phyloP scores from a whole-genome alignment of 192 early-diverging fungal species.

The Coemansia sp. region DNA sequence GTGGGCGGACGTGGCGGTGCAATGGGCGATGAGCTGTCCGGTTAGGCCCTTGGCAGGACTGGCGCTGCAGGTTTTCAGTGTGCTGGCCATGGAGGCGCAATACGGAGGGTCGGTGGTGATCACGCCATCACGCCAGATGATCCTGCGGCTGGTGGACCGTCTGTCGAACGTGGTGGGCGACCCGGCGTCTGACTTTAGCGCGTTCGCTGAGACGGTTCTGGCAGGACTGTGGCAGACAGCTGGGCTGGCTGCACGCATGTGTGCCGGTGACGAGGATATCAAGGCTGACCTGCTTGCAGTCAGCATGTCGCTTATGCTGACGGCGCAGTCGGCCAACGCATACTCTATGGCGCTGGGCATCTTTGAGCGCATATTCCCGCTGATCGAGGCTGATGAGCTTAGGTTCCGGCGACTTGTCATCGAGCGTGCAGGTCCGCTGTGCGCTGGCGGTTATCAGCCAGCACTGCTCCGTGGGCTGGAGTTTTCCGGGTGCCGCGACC shows the following conservation, averaged over 20 bases:
- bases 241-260: slow-evolving; percentile 30
- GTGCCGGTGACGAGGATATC: slow-evolving; percentile 23
- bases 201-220: slow-evolving; percentile 41
- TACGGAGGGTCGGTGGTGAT: slow-evolving; percentile 31
- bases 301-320: slow-evolving; percentile 34
- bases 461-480: slow-evolving; percentile 39
- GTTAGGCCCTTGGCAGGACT: slow-evolving; percentile 29
- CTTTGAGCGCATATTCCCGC: slow-evolving; percentile 43
- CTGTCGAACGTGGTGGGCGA: slow-evolving; percentile 48
- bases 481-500: slow-evolving; percentile 34
- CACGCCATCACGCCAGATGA: slow-evolving; percentile 41
- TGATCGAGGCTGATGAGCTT: slow-evolving; percentile 8
- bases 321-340: slow-evolving; percentile 17
- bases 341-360: slow-evolving; percentile 38
- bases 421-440: slow-evolving; percentile 11
- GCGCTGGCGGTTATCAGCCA: slow-evolving; percentile 15
- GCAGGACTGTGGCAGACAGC: slow-evolving; percentile 32
- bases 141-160: slow-evolving; percentile 40
- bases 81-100: slow-evolving; percentile 35
- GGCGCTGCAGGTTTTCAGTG: slow-evolving; percentile 34
- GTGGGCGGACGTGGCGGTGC: slow-evolving; percentile 36
- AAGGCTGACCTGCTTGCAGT: slow-evolving; percentile 24
- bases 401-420: slow-evolving; percentile 9
- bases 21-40: slow-evolving; percentile 47
- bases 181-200: slow-evolving; percentile 13